Base-by-base conservation (phyloP, 2,329 filamentous ascomycete genomes). In the Chrysoporthe cubensis region DNA sequence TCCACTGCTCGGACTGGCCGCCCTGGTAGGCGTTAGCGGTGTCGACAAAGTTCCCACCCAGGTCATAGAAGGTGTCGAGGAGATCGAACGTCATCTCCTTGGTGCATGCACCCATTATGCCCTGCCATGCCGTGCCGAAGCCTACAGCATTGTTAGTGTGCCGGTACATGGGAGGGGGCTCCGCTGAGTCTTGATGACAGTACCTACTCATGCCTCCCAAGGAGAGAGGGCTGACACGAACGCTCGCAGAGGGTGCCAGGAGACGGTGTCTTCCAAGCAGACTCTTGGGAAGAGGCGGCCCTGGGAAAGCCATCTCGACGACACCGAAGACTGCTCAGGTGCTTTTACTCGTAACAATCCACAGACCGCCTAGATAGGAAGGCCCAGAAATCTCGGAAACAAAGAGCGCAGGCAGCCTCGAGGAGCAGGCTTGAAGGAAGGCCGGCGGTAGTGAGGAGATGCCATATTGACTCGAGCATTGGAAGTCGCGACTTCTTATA, bases 1-100 rank as follows among this genome's bases (percentile, higher is more conserved):
- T 80, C 86, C 89, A 90, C 46, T 40, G 77, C 76, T 91, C 89
- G 2, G 85, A 85, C 76, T 89, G 82, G 70, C 80, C 82, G 65
- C 82, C 79, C 72, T 91, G 89, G 78, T 92, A 92, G 76, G 89
- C 89, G 79, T 88, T 90, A 68, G 89, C 74, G 0, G 89, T 91
- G 75, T 93, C 91, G 74, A 93, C 89, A 76, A 93, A 92, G 78
- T 93, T 93, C 34, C 91, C 90, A 73, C 64, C 89, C 32, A 88
- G 83, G 6, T 84, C 83, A 68, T 85, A 87, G 78, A 87, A 92
- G 74, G 85, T 87, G 73, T 93, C 90, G 9, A 93, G 82, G 37
- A 93, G 87, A 26, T 82, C 80, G 71, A 91, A 89, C 1, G 86
- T 82, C 1, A 84, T 84, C 62, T 86, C 81, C 74, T 91, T 87